phyloP scores from a whole-genome alignment of 1,284 basidiomycete genomes.

The Coniferiporia weirii region DNA sequence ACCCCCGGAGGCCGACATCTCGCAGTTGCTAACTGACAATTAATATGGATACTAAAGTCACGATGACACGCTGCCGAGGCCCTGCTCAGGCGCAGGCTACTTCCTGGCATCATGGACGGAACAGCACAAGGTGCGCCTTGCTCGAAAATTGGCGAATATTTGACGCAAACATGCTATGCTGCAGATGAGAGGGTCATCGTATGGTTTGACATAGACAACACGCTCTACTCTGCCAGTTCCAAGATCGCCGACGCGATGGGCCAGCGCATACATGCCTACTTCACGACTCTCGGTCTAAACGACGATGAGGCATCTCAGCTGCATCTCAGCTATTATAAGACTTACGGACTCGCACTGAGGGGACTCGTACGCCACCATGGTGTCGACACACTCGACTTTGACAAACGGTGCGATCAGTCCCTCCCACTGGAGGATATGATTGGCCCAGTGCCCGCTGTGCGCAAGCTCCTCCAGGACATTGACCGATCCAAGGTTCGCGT shows the following conservation, averaged over 20 bases:
- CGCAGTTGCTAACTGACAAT: too few species aligned
- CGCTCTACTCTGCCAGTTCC: slow-evolving; percentile 71
- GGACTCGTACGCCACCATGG: slow-evolving; percentile 77
- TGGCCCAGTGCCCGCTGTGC: slow-evolving; percentile 55
- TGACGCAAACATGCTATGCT: neutral
- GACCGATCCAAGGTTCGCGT: slow-evolving; percentile 75
- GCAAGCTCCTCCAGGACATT: slow-evolving; percentile 71
- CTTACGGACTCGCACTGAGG: slow-evolving; percentile 82
- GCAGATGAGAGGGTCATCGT: slow-evolving; percentile 56
- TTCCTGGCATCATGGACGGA: too few species aligned
- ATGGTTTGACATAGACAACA: slow-evolving; percentile 88
- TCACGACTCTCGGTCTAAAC: slow-evolving; percentile 61
- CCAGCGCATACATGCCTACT: slow-evolving; percentile 78
- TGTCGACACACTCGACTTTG: slow-evolving; percentile 87
- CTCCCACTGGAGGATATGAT: slow-evolving; percentile 82
- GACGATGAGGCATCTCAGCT: slow-evolving; percentile 69
- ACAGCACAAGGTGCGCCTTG: neutral
- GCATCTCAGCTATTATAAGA: slow-evolving; percentile 71
- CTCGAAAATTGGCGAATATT: neutral
- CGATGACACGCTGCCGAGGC: too few species aligned
- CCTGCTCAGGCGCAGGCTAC: too few species aligned
- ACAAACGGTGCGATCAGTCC: slow-evolving; percentile 53
- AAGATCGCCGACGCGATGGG: slow-evolving; percentile 81
- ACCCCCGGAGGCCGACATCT: too few species aligned
- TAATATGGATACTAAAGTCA: too few species aligned